Base-by-base conservation (phyloP, 192 early-diverging fungal genomes). In the Coemansia sp. region DNA sequence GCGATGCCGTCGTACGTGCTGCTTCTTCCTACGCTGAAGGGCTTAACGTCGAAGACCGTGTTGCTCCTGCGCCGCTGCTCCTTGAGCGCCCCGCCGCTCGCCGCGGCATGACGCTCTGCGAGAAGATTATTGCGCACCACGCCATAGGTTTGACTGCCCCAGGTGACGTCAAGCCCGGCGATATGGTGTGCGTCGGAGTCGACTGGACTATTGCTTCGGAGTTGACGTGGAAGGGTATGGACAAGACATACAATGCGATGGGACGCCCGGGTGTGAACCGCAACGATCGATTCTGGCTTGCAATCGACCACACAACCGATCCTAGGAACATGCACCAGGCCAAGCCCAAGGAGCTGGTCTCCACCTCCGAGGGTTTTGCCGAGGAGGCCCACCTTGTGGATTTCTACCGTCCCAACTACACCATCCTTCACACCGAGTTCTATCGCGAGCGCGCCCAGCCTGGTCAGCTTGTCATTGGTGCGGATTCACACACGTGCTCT, bases 181-280 rank as follows among this genome's bases (percentile, higher is more conserved):
- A 92, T 68, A 89, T 92, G 87, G 82, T 92, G 23, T 92, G 90
- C 63, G 90, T 92, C 24, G 78, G 83, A 7, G 90, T 92, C 7
- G 90, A 92, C 76, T 92, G 90, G 90, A 92, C 90, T 22, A 82
- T 92, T 62, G 90, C 89, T 6, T 89, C 88, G 9, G 90, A 92
- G 65, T 81, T 88, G 64, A 89, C 89, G n/a, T 92, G 90, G 90
- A 87, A 88, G 71, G 89, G 90, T 52, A 92, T 92, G 90, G 85
- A 92, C 81, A 90, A 92, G 85, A 90, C 88, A 16, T 92, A 89
- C 80, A 85, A 89, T 51, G 75, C 81, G 41, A 86, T 92, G 86
- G 88, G 88, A n/a, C 84, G 86, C 14, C 90, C 90, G 21, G 80
- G 74, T 56, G 84, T 90, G 50, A 84, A 90, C 82, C 85, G 89